These are phyloP conservation scores for Dictyostelium capitatum DNA, from an alignment of 78 protist genomes.

Conservation along the genomic window DNA sequence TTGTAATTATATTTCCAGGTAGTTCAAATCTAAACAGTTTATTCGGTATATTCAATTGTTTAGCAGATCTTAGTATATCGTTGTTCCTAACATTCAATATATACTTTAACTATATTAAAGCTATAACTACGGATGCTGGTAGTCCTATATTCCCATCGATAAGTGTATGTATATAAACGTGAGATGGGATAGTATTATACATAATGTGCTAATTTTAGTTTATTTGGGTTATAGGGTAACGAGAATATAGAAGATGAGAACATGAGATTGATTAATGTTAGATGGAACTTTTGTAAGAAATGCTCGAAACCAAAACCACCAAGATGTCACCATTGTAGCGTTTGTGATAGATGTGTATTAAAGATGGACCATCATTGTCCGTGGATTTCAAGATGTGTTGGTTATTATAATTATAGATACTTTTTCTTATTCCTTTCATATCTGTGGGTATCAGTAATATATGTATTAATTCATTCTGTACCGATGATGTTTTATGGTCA, in stretches of 20 bases:
- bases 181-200: background rate
- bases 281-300: conserved; percentile 43
- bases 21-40: background rate
- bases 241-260: background rate
- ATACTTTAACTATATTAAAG: conserved; percentile 45
- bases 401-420: conserved; percentile 69
- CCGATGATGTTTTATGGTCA: conserved; percentile 3
- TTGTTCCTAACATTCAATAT: conserved; percentile 32
- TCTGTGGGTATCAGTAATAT: conserved; percentile 30
- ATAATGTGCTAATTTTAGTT: background rate
- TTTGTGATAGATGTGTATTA: conserved; percentile 89
- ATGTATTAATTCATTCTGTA: conserved; percentile 15
- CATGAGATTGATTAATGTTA: background rate
- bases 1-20: conserved; percentile 24
- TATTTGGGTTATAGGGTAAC: background rate
- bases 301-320: conserved; percentile 66
- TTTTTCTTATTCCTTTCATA: conserved; percentile 28
- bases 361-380: conserved; percentile 97
- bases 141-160: conserved; percentile 33
- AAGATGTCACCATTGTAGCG: conserved; percentile 93
- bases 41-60: background rate
- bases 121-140: conserved; percentile 46
- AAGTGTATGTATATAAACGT: background rate
- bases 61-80: conserved; percentile 8
- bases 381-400: conserved; percentile 95